Conservation (phyloP, 2,329 filamentous ascomycete species). For the Didymosphaeria variabile region DNA sequence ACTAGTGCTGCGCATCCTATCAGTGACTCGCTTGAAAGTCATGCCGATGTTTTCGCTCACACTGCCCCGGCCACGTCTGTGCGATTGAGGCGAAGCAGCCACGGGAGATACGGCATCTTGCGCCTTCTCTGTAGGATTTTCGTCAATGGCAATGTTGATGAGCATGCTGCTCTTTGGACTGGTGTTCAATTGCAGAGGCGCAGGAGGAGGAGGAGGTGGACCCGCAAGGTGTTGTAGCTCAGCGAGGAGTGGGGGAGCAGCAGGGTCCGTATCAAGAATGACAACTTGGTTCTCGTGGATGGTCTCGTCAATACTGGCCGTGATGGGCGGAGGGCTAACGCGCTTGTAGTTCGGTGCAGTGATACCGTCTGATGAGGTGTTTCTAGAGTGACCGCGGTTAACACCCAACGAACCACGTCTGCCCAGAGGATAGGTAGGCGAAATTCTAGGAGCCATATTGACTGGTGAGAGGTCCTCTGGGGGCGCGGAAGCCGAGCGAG, state of each 20-base stretch:
- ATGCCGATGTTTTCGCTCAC: conserved; percentile 67
- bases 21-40: conserved; percentile 58
- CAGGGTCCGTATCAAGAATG: conserved; percentile 54
- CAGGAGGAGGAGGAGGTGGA: conserved; percentile 62
- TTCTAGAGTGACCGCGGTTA: conserved; percentile 51
- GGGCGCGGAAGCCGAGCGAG: conserved; percentile 59
- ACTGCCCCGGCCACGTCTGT: conserved; percentile 64
- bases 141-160: conserved; percentile 59
- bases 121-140: conserved; percentile 39
- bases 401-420: conserved; percentile 50
- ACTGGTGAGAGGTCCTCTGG: conserved; percentile 51
- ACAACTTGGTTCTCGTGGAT: conserved; percentile 56
- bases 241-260: conserved; percentile 62
- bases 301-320: conserved; percentile 64
- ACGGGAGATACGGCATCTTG: conserved; percentile 32
- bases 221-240: conserved; percentile 68
- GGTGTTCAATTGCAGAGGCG: conserved; percentile 44
- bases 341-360: conserved; percentile 49
- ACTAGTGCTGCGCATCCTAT: conserved; percentile 67
- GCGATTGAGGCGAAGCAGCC: conserved; percentile 50
- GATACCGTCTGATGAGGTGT: conserved; percentile 53
- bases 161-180: conserved; percentile 41
- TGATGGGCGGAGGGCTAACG: conserved; percentile 52
- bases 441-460: conserved; percentile 30
- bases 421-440: conserved; percentile 36